Conservation (phyloP, 805 yeast species). For the Barnettozyma sucrosica region DNA sequence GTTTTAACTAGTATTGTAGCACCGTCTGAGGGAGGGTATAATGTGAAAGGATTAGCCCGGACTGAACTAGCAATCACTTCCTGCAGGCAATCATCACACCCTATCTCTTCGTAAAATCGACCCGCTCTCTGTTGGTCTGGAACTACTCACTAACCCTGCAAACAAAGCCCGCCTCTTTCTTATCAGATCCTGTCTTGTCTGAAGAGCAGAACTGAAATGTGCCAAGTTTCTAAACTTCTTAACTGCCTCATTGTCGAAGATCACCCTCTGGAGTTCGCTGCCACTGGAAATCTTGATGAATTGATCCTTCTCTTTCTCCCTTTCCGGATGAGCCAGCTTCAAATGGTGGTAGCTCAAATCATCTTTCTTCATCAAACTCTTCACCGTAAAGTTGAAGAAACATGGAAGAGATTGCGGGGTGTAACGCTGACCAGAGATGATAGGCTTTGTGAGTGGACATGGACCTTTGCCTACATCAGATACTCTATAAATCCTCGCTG, state of each 20-base stretch:
- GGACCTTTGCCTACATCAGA: neutral
- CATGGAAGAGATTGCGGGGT: neutral
- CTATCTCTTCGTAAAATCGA: slow-evolving; percentile 10
- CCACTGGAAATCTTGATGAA: slow-evolving; percentile 2
- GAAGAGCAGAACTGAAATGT: slow-evolving; percentile 4
- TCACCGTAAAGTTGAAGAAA: neutral
- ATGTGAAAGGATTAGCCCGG: too few relatives aligned
- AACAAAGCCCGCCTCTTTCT: slow-evolving; percentile 11
- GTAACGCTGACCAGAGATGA: neutral
- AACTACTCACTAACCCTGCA: neutral
- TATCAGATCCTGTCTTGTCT: slow-evolving; percentile 10
- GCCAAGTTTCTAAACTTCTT: slow-evolving; percentile 7
- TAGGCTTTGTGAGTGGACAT: neutral
- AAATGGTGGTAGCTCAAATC: slow-evolving; percentile 1
- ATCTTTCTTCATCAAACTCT: slow-evolving; percentile 5
- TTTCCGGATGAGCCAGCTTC: slow-evolving; percentile 1
- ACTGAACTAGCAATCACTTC: neutral
- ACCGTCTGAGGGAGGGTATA: too few relatives aligned
- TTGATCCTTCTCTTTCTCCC: neutral
- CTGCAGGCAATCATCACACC: slow-evolving; percentile 9
- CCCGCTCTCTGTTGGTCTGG: neutral
- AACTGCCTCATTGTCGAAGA: slow-evolving; percentile 6
- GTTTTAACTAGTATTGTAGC: too few relatives aligned
- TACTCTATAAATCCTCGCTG: neutral
- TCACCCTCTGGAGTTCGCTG: neutral